Evolutionary conservation across 2,329 filamentous ascomycete species (phyloP), one percentile per base, ranked within the genome.

Genomic region (Sporothrix dimorphospora): DNA sequence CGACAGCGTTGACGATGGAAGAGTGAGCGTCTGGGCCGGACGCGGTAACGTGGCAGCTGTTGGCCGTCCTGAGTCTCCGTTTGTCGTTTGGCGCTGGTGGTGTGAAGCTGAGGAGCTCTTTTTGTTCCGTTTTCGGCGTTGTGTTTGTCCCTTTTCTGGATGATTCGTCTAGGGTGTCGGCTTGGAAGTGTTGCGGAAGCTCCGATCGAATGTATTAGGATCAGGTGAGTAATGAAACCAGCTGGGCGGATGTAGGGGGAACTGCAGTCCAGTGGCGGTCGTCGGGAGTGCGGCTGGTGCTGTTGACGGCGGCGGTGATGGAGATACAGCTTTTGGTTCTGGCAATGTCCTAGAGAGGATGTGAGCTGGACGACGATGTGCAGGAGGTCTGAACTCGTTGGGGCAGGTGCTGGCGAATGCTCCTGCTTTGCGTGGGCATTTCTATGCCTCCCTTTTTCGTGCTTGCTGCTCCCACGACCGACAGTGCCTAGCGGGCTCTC

Each of bases 381-480:
- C 8, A 30, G 30, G 21, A 24, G 21, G 51, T 38, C 40, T 27
- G 40, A 14, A 24, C 38, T 45, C 24, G 40, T 42, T 61, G 59
- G n/a, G 59, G 59, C 21, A 47, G 42, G 61, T 47, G 40, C 59
- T 65, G 61, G 40, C 40, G 21, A 45, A 45, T 30, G 61, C 27
- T 55, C 47, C 34, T 55, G 51, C 38, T 49, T 45, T 71, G 45
- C 21, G n/a, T 30, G 55, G 42, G 42, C 12, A 27, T 53, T 65
- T 21, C 27, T 30, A 16, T 51, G 30, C 45, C 55, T 72, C 71
- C 66, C 57, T 70, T 72, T 65, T 55, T 63, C 59, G 45, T 14
- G 24, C 38, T 38, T 57, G 38, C 34, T 61, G 38, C 11, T 55
- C 16, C 59, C 14, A 24, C 47, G 42, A 40, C 47, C 27, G 34